phyloP scores from a whole-genome alignment of 139 green algal species.

The Picochlorum sp. region DNA sequence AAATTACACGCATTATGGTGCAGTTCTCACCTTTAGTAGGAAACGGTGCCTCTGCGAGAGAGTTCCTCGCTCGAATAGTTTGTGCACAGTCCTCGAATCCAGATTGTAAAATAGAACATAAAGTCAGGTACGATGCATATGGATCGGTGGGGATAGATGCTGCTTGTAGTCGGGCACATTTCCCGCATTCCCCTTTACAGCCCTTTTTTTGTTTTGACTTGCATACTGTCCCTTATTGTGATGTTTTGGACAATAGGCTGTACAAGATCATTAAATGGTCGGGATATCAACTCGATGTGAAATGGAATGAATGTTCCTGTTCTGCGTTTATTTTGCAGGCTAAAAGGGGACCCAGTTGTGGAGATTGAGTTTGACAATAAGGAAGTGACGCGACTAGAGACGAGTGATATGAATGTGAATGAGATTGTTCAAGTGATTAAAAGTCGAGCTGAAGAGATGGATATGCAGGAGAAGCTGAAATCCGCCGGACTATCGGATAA shows the following conservation, averaged over 20 bases:
- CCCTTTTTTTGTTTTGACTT: too few relatives aligned
- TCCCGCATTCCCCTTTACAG: too few relatives aligned
- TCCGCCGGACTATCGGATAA: conserved; percentile 1
- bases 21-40: conserved; percentile 17
- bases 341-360: conserved; percentile 17
- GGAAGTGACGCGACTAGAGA: conserved; percentile 13
- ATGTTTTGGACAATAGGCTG: neutral
- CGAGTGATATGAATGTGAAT: conserved; percentile 8
- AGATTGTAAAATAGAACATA: conserved; percentile 14
- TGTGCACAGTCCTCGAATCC: conserved; percentile 8
- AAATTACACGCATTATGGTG: conserved; percentile 21
- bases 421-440: conserved; percentile 21
- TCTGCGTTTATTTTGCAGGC: neutral
- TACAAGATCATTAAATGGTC: too few relatives aligned
- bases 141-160: too few relatives aligned
- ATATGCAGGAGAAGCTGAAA: conserved; percentile 15
- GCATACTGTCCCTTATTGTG: neutral
- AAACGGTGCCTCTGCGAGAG: conserved; percentile 14
- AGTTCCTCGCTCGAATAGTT: conserved; percentile 16
- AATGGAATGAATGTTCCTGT: neutral
- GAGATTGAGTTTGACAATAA: conserved; percentile 29
- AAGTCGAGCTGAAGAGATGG: conserved; percentile 24
- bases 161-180: too few relatives aligned
- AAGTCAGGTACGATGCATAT: conserved; percentile 3
- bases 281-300: too few relatives aligned